Evolutionary conservation across 2,329 filamentous ascomycete species (phyloP), one percentile per base, ranked within the genome.

Genomic region (Exophiala sp.): DNA sequence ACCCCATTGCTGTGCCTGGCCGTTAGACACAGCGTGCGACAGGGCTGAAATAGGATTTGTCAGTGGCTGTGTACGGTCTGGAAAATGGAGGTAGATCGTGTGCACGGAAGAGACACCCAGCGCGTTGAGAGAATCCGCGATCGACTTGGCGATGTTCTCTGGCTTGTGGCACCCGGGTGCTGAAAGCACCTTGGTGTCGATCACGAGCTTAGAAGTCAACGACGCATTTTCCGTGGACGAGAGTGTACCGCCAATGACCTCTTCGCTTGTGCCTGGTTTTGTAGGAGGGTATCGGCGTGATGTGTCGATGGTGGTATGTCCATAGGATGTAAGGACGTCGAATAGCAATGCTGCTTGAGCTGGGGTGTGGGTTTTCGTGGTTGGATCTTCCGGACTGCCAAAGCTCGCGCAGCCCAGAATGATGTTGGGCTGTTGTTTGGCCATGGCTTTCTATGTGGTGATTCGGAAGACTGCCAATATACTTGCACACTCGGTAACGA

Each of bases 1-100:
- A 0, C 75, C 77, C 39, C 76, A 72, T 1, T 69, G 65, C 14
- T 65, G 63, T 34, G 52, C 52, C n/a, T 47, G 52, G 14, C 52
- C 52, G 32, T 16, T 29, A 14, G 12, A 8, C 16, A 55, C 52
- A 47, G 47, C 47, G 14, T 14, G 29, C 12, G 47, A 44, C 12
- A 55, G 24, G 3, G 42, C 47, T 4, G 40, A 34, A 5, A 35
- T 41, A 1, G 52, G 35, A 0, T 44, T 64, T 34, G 67, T 64
- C n/a, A 73, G 58, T 0, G 77, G 75, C 1, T 69, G 72, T 0
- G 65, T 72, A 9, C 72, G 68, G 61, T 81, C 78, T 50, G 78
- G 77, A 1, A 69, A 72, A 58, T 81, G 78, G 2, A 81, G 70
- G 56, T 81, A 81, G 45, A 71, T 78, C 47, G 78, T 72, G 36